Conservation (phyloP, 441 rosid species). For the Erysimum cheiri region DNA sequence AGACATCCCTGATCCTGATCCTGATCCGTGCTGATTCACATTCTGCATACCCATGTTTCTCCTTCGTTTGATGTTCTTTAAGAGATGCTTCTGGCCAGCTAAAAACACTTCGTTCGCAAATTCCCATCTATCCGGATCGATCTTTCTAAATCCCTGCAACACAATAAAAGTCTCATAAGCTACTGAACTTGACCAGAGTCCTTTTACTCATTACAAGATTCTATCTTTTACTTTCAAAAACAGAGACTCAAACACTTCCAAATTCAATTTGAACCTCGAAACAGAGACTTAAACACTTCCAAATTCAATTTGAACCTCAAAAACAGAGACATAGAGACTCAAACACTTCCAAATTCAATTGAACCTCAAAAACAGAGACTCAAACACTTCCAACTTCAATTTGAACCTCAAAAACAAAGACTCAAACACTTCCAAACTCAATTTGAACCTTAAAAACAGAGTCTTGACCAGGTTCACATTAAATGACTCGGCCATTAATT, state of each 20-base stretch:
- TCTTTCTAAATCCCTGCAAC: conserved; percentile 82
- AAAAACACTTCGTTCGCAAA: conserved; percentile 88
- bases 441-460: too few relatives aligned
- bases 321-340: too few relatives aligned
- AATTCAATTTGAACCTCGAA: background rate
- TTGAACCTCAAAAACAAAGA: too few relatives aligned
- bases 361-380: background rate
- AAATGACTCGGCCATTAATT: too few relatives aligned
- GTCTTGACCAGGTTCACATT: too few relatives aligned
- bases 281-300: background rate
- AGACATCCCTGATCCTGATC: conserved; percentile 58
- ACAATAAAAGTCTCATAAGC: conserved; percentile 8
- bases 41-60: conserved; percentile 51
- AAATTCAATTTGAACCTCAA: too few relatives aligned
- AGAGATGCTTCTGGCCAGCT: conserved; percentile 80
- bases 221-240: background rate
- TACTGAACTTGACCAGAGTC: background rate
- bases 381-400: too few relatives aligned
- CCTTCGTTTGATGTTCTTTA: conserved; percentile 80
- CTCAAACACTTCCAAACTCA: too few relatives aligned
- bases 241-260: background rate
- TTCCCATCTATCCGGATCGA: conserved; percentile 92
- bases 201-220: background rate
- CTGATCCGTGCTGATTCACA: conserved; percentile 56
- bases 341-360: background rate